These are phyloP conservation scores for Colletotrichum higginsianum DNA, from an alignment of 2,329 filamentous ascomycete species.

Conservation along the genomic window DNA sequence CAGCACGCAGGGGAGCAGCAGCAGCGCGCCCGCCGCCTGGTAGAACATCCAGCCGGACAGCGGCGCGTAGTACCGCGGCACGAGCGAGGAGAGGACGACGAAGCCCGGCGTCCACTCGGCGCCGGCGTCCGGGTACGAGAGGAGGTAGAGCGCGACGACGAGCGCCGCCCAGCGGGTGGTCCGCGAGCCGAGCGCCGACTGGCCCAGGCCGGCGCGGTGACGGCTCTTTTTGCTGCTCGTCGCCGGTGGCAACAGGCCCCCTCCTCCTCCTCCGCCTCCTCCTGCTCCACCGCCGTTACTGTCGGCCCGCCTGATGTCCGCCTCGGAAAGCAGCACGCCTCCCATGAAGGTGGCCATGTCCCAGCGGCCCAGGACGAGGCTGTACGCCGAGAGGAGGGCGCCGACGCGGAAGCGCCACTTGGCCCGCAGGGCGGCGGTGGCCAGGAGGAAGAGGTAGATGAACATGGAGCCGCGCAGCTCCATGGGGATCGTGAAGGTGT, in stretches of 20 bases:
- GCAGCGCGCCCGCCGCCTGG: conserved; percentile 54
- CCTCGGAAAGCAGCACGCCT: conserved; percentile 54
- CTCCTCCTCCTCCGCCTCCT: too few species aligned
- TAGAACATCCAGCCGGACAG: conserved; percentile 58
- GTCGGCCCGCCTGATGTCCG: conserved; percentile 50
- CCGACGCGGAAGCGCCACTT: conserved; percentile 53
- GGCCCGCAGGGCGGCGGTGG: conserved; percentile 54
- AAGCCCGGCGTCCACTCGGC: conserved; percentile 58
- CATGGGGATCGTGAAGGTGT: conserved; percentile 60
- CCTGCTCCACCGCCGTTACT: conserved; percentile 13
- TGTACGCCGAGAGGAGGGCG: conserved; percentile 51
- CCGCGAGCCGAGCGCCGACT: conserved; percentile 39
- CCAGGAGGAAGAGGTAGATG: conserved; percentile 57
- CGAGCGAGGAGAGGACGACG: conserved; percentile 50
- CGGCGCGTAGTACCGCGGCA: conserved; percentile 55
- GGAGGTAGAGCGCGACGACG: conserved; percentile 54
- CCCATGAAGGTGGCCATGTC: conserved; percentile 59
- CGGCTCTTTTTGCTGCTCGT: conserved; percentile 26
- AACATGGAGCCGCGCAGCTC: conserved; percentile 59
- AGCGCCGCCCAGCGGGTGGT: conserved; percentile 48
- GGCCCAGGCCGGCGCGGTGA: conserved; percentile 15
- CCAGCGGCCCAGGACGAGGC: conserved; percentile 54
- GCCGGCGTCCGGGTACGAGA: conserved; percentile 57
- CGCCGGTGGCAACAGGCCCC: conserved; percentile 41
- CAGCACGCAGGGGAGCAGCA: conserved; percentile 54